Conservation (phyloP, 257 asterid genomes). For the Nicotiana undulata region DNA sequence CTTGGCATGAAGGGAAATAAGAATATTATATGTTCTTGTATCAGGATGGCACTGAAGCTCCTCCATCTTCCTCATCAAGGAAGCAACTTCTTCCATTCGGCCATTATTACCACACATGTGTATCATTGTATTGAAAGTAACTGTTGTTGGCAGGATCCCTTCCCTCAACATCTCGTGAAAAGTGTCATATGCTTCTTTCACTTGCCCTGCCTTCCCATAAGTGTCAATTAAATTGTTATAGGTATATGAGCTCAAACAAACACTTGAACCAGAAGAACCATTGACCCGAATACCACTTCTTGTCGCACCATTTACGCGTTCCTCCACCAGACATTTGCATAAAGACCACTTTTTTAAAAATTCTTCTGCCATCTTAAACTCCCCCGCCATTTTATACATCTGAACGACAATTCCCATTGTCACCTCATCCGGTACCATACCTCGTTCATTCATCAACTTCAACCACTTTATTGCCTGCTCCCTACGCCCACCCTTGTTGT, state of each 20-base stretch:
- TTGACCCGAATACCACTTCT: conserved; percentile 15
- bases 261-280: conserved; percentile 18
- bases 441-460: conserved; percentile 54
- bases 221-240: conserved; percentile 86
- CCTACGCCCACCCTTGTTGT: conserved; percentile 58
- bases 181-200: conserved; percentile 62
- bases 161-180: conserved; percentile 63
- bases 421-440: conserved; percentile 86
- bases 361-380: conserved; percentile 68
- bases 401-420: conserved; percentile 83
- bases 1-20: conserved; percentile 75
- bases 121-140: conserved; percentile 88
- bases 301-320: conserved; percentile 15
- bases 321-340: conserved; percentile 14
- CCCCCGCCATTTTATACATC: conserved; percentile 89
- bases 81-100: conserved; percentile 53
- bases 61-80: conserved; percentile 62
- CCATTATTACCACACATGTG: conserved; percentile 84
- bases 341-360: conserved; percentile 76
- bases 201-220: conserved; percentile 82
- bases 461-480: conserved; percentile 67
- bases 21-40: conserved; percentile 77
- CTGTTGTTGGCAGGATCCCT: conserved; percentile 62
- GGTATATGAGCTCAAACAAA: conserved; percentile 49
- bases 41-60: conserved; percentile 61